Evolutionary conservation across 345 rosid genomes (phyloP).

Genomic region (Citrus australasica): DNA sequence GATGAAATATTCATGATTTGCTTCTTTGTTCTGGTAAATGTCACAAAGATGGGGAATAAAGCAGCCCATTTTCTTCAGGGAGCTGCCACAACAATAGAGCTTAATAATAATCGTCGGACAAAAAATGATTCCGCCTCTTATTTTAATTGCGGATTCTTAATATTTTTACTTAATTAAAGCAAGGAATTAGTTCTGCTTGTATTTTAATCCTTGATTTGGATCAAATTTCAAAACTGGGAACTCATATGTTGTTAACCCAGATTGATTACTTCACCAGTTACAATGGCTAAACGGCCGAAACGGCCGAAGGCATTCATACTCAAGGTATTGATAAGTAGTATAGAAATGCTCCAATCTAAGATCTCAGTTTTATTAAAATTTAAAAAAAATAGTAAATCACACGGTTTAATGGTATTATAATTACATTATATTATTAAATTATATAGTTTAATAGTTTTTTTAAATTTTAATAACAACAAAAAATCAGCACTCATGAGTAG

Average conservation of each 20-base stretch:
- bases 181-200: constrained; percentile 3
- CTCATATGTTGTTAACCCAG: background rate
- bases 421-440: no score
- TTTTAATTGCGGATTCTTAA: background rate
- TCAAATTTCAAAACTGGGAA: background rate
- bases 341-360: no score
- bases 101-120: background rate
- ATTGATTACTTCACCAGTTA: background rate
- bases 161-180: background rate
- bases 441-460: no score
- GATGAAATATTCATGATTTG: background rate
- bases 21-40: background rate
- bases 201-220: background rate
- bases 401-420: no score
- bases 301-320: no score
- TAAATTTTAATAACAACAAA: no score
- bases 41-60: background rate
- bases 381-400: no score
- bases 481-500: no score
- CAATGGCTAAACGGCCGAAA: no score
- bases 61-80: background rate
- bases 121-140: background rate
- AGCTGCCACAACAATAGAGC: background rate
- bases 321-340: no score
- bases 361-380: no score